Conservation (phyloP, 257 asterid genomes). For the Nicotiana tabacum region DNA sequence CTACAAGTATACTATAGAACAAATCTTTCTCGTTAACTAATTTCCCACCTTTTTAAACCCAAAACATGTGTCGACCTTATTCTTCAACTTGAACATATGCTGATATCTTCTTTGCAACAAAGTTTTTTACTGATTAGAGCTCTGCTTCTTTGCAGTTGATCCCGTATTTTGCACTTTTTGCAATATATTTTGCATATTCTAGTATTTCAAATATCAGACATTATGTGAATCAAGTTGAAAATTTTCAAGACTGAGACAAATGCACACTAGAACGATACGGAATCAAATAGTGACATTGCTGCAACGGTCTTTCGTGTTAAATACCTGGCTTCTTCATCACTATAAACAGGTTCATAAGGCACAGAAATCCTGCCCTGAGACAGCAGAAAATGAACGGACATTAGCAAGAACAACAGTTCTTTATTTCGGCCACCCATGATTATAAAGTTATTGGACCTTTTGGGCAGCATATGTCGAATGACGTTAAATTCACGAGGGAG, state of each 20-base stretch:
- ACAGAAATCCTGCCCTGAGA: constrained; percentile 78
- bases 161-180: background rate
- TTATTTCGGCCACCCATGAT: background rate
- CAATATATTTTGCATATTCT: background rate
- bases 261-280: background rate
- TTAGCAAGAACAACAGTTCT: background rate
- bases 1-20: background rate
- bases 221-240: background rate
- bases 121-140: background rate
- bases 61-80: no score
- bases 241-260: background rate
- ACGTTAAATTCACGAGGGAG: background rate
- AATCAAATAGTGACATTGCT: background rate
- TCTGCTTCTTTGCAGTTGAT: background rate
- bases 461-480: background rate
- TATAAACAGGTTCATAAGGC: constrained; percentile 81
- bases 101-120: background rate
- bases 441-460: background rate
- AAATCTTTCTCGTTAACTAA: background rate
- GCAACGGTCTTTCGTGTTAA: background rate
- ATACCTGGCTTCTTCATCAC: constrained; percentile 94
- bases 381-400: constrained; percentile 8
- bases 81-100: no score
- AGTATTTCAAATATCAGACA: no score
- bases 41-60: background rate